Base-by-base conservation (phyloP, 139 green algal genomes). In the Axilococcus clingmanii region DNA sequence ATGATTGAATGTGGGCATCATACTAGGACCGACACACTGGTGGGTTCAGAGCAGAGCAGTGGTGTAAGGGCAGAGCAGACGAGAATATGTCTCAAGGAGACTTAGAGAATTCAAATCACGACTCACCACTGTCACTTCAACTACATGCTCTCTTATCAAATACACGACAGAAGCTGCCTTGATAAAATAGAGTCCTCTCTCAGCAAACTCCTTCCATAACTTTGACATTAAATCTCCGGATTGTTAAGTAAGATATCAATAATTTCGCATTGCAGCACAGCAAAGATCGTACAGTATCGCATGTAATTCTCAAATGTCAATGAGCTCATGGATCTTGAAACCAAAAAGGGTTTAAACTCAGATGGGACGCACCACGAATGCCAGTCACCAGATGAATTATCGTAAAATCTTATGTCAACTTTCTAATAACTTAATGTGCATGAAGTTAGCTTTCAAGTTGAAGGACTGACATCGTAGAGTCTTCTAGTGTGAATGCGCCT, bases 1-100 rank as follows among this genome's bases (percentile, higher is more conserved):
- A 19, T 63, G 51, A 48, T 90, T 86, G 54, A 93, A 83, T 7
- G 78, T 90, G 12, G 83, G 83, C 50, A 88, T 50, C 77, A 93
- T 93, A 59, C 63, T 81, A 2, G 82, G 83, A 0, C 83, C 83
- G 7, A 83, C 59, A 61, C 78, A 88, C 69, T 84, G 66, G 40
- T 55, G 15, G 14, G n/a, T n/a, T n/a, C n/a, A n/a, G n/a, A 2
- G 27, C 4, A 27, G 43, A 40, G 42, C 7, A 37, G 22, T 34
- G 16, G 3, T 2, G 40, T 17, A 22, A 1, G 20, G 12, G 54
- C 9, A 23, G 22, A 1, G 20, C 27, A 4, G 8, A 27, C 3
- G 14, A 24, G 29, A 19, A 23, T 19, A 14, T n/a, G 19, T 4
- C 4, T n/a, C 12, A 33, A 19, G 35, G 12, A 3, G 42, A 4